Percentiles rank a stretch among this genome's conserved stretches.
phyloP scores from a whole-genome alignment of 1,139 yeast genomes.

The Geotrichum cucujoidarum region DNA sequence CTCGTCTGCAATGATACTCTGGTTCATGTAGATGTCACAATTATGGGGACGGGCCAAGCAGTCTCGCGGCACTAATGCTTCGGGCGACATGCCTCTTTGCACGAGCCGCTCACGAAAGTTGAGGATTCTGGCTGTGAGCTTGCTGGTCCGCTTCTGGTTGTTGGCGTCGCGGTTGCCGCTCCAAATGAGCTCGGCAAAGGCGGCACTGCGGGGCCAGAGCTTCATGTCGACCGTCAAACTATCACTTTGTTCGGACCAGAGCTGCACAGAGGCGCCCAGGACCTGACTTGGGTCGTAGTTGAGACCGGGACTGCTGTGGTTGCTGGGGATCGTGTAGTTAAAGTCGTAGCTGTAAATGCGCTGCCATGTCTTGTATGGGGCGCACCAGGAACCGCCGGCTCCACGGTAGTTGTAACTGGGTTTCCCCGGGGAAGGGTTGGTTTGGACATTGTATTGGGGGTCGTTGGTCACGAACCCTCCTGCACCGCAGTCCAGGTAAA shows the following conservation, averaged over 20 bases:
- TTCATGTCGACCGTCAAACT: conserved; percentile 39
- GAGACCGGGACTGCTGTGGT: too few relatives aligned
- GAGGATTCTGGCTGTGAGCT: conserved; percentile 42
- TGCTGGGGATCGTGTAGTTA: conserved; percentile 34
- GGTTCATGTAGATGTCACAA: conserved; percentile 35
- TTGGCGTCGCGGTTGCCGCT: conserved; percentile 41
- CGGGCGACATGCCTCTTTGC: conserved; percentile 39
- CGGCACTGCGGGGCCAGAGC: conserved; percentile 49
- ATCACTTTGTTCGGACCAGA: conserved; percentile 48
- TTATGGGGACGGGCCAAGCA: conserved; percentile 43
- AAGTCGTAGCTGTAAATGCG: conserved; percentile 44
- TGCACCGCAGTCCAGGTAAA: conserved; percentile 47
- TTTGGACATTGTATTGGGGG: conserved; percentile 34
- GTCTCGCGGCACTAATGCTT: conserved; percentile 43
- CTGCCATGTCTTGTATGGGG: conserved; percentile 49
- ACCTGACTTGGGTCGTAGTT: conserved; percentile 30
- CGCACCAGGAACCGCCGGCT: conserved; percentile 48
- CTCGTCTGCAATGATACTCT: not conserved
- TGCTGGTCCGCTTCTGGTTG: conserved; percentile 37
- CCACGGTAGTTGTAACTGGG: conserved; percentile 38
- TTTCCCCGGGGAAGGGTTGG: conserved; percentile 30
- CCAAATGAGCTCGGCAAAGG: conserved; percentile 47
- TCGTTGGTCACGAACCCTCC: conserved; percentile 45
- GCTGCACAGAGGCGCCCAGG: conserved; percentile 45
- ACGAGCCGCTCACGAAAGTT: conserved; percentile 46